These are phyloP conservation scores for Linnemannia exigua DNA, from an alignment of 192 early-diverging fungal species.

Conservation along the genomic window DNA sequence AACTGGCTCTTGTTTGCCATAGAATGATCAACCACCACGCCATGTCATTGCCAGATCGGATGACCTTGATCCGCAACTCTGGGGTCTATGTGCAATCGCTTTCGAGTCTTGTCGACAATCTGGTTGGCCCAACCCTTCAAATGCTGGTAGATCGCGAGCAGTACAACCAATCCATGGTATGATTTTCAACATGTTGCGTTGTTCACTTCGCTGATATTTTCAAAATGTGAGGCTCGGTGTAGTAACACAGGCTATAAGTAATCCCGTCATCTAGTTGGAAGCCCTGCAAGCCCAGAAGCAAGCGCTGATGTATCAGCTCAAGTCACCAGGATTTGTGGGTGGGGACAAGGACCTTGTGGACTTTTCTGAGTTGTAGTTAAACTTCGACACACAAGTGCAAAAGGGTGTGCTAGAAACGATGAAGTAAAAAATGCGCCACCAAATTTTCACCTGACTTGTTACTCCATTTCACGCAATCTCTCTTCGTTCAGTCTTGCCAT, in stretches of 20 bases:
- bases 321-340: neutral
- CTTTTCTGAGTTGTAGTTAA: conserved; percentile 14
- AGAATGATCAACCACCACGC: conserved; percentile 12
- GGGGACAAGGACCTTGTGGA: conserved; percentile 28
- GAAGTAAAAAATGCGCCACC: neutral
- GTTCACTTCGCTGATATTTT: neutral
- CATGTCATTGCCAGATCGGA: conserved; percentile 50
- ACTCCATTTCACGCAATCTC: neutral
- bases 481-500: neutral
- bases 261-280: conserved; percentile 21
- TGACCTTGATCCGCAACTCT: conserved; percentile 61
- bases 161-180: conserved; percentile 51
- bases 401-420: neutral
- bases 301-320: conserved; percentile 32
- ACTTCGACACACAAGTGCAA: neutral
- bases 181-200: neutral
- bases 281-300: conserved; percentile 32
- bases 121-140: conserved; percentile 58
- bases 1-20: neutral
- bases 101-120: conserved; percentile 58
- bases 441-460: neutral
- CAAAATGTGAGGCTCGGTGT: neutral
- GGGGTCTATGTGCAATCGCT: conserved; percentile 61
- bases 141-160: conserved; percentile 50
- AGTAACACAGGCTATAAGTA: neutral